A percentile compares a stretch with the other conserved stretches of the same genome.
Evolutionary conservation across 2,329 filamentous ascomycete genomes (phyloP).

Genomic region (Uncinocarpus reesii): DNA sequence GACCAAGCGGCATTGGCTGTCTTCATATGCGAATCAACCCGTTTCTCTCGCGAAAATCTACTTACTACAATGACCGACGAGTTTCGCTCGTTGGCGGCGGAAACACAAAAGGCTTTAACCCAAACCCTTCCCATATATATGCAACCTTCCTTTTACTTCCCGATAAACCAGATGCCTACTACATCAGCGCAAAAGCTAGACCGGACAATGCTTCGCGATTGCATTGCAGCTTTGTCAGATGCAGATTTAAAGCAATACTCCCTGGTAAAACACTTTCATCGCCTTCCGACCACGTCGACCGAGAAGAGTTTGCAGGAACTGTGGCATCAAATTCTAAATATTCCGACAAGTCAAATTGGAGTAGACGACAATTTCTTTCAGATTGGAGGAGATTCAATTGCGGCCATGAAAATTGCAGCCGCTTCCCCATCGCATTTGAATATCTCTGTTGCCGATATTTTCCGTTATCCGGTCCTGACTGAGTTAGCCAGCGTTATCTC

Average conservation of each 20-base stretch:
- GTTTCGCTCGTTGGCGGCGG: background rate
- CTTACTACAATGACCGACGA: conserved; percentile 14
- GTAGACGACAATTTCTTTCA: conserved; percentile 10
- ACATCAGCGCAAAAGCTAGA: conserved; percentile 31
- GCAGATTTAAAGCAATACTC: too few relatives aligned
- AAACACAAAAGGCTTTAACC: background rate
- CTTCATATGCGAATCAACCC: too few relatives aligned
- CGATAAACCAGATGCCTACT: conserved; percentile 24
- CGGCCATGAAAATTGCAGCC: conserved; percentile 11
- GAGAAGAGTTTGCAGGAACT: background rate
- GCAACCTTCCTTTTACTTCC: conserved; percentile 7
- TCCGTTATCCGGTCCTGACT: conserved; percentile 24
- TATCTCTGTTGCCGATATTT: conserved; percentile 13
- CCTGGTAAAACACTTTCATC: background rate
- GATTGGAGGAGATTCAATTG: conserved; percentile 12
- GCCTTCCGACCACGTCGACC: background rate
- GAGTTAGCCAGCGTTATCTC: conserved; percentile 22
- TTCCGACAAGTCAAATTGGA: background rate
- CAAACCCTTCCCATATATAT: conserved; percentile 20
- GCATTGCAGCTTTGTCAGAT: conserved; percentile 15
- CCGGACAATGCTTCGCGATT: conserved; percentile 20
- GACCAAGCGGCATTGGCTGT: too few relatives aligned
- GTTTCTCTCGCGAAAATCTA: conserved; percentile 31
- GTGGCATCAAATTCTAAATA: background rate
- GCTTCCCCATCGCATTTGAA: background rate